These are phyloP conservation scores for Colletotrichum trifolii DNA, from an alignment of 2,329 filamentous ascomycete genomes.

Conservation along the genomic window DNA sequence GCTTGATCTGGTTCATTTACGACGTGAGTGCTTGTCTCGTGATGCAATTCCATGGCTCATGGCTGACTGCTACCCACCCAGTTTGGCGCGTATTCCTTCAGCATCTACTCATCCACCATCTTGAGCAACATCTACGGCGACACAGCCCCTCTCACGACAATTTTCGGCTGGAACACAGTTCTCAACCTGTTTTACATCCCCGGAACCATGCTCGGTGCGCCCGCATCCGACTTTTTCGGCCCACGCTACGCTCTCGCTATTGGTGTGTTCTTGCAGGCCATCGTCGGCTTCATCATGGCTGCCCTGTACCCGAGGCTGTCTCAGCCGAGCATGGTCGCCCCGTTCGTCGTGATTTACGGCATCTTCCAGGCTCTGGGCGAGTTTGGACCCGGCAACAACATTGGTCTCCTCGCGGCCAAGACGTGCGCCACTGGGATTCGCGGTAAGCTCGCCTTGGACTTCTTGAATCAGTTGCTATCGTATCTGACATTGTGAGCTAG, in stretches of 20 bases:
- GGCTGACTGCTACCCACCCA: slow-evolving; percentile 35
- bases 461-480: too few relatives aligned
- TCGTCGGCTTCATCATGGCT: slow-evolving; percentile 91
- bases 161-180: slow-evolving; percentile 89
- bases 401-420: slow-evolving; percentile 87
- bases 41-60: not conserved
- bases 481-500: not conserved
- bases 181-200: slow-evolving; percentile 92
- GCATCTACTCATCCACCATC: slow-evolving; percentile 85
- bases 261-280: slow-evolving; percentile 77
- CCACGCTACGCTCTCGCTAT: slow-evolving; percentile 78
- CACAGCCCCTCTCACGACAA: slow-evolving; percentile 73
- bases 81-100: slow-evolving; percentile 87
- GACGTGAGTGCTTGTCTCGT: slow-evolving; percentile 59
- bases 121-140: slow-evolving; percentile 72
- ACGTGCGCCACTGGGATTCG: slow-evolving; percentile 89
- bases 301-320: slow-evolving; percentile 80
- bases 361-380: slow-evolving; percentile 83
- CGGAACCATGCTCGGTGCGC: slow-evolving; percentile 81
- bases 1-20: slow-evolving; percentile 87
- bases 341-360: slow-evolving; percentile 82
- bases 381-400: slow-evolving; percentile 90
- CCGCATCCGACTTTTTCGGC: slow-evolving; percentile 81
- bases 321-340: slow-evolving; percentile 73
- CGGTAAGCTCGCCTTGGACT: slow-evolving; percentile 52